Percentiles rank a stretch among this genome's conserved stretches.
These are phyloP conservation scores for Diaporthe nobilis DNA, from an alignment of 2,329 filamentous ascomycete genomes.

Conservation along the genomic window DNA sequence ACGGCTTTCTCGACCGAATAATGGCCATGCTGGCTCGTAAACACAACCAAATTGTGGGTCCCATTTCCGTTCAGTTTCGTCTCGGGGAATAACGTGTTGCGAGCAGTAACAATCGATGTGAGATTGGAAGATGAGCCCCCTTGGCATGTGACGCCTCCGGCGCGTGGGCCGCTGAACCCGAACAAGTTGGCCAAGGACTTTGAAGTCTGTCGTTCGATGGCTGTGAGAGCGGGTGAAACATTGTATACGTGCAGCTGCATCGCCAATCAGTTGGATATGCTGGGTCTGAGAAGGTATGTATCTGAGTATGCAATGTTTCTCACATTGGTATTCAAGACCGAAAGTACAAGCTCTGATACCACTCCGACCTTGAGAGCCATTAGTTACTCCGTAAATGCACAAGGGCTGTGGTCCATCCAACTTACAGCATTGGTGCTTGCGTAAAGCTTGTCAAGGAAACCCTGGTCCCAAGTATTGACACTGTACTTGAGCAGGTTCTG, in stretches of 20 bases:
- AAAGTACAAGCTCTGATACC: slow-evolving; percentile 1
- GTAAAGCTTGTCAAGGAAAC: slow-evolving; percentile 96
- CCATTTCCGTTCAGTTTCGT: not conserved
- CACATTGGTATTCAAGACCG: not conserved
- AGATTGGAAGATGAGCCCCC: slow-evolving; percentile 89
- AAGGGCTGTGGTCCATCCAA: not conserved
- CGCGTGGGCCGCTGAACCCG: slow-evolving; percentile 77
- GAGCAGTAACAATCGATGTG: slow-evolving; percentile 86
- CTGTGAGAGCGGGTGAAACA: slow-evolving; percentile 87
- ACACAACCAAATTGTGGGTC: slow-evolving; percentile 84
- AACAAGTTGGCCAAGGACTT: slow-evolving; percentile 78
- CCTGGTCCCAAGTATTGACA: slow-evolving; percentile 98
- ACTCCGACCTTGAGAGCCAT: not conserved
- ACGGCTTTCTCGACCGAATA: slow-evolving; percentile 96
- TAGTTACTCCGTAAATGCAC: not conserved
- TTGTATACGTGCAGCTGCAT: slow-evolving; percentile 86
- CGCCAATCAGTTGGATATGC: not conserved
- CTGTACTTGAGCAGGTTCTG: slow-evolving; percentile 84
- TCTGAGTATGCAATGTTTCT: not conserved
- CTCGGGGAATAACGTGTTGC: slow-evolving; percentile 78
- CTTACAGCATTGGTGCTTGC: slow-evolving; percentile 83
- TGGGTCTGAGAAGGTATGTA: not conserved
- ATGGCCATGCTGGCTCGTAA: slow-evolving; percentile 91
- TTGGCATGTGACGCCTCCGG: slow-evolving; percentile 82
- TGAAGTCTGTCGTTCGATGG: slow-evolving; percentile 84